Base-by-base conservation (phyloP, 768 basidiomycete genomes). In the Cystobasidium ongulense region DNA sequence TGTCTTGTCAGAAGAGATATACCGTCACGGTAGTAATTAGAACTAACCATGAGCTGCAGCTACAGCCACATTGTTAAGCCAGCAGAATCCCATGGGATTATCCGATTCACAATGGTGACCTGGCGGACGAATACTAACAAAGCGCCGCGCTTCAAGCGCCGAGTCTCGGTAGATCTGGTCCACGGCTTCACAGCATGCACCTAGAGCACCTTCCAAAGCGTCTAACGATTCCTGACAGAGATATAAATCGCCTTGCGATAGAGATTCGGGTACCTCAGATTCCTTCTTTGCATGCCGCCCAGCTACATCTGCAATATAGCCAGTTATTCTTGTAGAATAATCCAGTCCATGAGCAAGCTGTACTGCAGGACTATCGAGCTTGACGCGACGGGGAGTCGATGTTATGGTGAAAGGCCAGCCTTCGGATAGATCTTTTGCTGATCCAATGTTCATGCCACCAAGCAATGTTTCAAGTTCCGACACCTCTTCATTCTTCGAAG, bases 31-130 rank as follows among this genome's bases (percentile, higher is more conserved):
- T 38, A 35, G 11, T 10, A 11, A 66, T 33, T 23, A 46, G 8
- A 1, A 73, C 84, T 46, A 77, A 92, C 92, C 94, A 79, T 97
- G 91, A 17, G 92, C 91, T 36, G 92, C 92, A 0, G 85, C 93
- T 1, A 97, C 85, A 0, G 89, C 88, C 0, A 96, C 90, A 78
- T 98, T 99, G 76, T 97, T 97, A 35, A 96, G 85, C 77, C 94
- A 96, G 81, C 95, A 97, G 80, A 97, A 98, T 0, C 95, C 95
- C 11, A 87, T 88, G 0, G 95, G 95, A 0, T 86, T 25, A 15
- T 61, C 41, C 33, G 29, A 23, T n/a, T 50, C 71, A 38, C 74
- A 75, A 33, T 75, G 74, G 54, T 75, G 74, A 11, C 74, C 67
- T 11, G 67, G 74, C 17, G 65, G 73, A 31, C 64, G 23, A 7